A percentile compares a stretch with the other conserved stretches of the same genome.
phyloP scores from a whole-genome alignment of 495 filamentous ascomycete species.

The Tuber umbilicatum region DNA sequence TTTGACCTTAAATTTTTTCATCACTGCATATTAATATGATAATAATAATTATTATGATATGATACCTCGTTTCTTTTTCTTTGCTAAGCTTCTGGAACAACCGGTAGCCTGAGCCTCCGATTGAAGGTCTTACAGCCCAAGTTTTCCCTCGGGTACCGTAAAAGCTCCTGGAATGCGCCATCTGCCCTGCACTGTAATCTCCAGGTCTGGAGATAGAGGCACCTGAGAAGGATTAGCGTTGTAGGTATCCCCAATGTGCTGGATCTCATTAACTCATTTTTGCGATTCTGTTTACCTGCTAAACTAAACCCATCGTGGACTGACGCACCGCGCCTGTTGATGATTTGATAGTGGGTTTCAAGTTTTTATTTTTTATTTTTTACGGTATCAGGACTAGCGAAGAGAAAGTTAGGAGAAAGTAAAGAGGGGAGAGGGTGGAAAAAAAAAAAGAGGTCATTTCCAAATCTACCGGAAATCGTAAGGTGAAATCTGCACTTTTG shows the following conservation, averaged over 20 bases:
- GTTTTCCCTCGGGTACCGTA: not conserved
- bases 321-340: not conserved
- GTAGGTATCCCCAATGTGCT: not conserved
- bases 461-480: conserved; percentile 16
- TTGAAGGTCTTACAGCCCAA: not conserved
- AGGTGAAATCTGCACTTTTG: conserved; percentile 7
- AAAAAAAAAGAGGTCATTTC: not conserved
- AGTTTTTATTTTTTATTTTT: no score
- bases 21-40: no score
- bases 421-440: not conserved
- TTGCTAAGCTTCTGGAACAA: not conserved
- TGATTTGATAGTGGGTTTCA: not conserved
- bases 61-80: not conserved
- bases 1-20: not conserved
- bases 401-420: not conserved
- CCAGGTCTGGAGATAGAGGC: not conserved
- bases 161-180: not conserved
- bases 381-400: not conserved
- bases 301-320: not conserved
- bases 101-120: not conserved
- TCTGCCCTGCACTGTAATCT: not conserved
- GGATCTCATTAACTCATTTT: not conserved
- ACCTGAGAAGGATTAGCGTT: not conserved
- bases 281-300: not conserved
- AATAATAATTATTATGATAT: no score